A percentile compares a stretch with the other conserved stretches of the same genome.
phyloP scores from a whole-genome alignment of 495 filamentous ascomycete genomes.

The Penicillium bovifimosum region DNA sequence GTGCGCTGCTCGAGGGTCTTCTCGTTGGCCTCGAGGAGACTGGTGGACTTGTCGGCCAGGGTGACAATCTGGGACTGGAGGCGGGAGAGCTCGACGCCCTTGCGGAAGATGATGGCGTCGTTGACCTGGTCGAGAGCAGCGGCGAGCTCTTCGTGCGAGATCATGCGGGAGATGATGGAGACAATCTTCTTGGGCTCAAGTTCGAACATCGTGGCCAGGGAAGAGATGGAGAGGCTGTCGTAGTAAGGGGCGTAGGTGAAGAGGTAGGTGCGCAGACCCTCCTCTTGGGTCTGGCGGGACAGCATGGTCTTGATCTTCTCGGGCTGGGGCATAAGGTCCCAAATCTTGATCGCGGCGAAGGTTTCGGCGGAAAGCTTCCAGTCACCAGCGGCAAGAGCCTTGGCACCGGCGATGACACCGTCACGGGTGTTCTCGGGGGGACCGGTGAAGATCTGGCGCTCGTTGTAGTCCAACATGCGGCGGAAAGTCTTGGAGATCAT shows the following conservation, averaged over 20 bases:
- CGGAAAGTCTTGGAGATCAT: conserved; percentile 99
- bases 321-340: conserved; percentile 86
- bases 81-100: conserved; percentile 94
- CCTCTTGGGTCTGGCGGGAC: conserved; percentile 94
- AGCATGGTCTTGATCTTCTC: conserved; percentile 95
- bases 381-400: conserved; percentile 90
- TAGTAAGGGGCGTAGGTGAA: conserved; percentile 99
- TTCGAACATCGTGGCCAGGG: conserved; percentile 92
- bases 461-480: conserved; percentile 97
- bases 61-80: conserved; percentile 93
- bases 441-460: conserved; percentile 97
- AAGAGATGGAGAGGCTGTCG: conserved; percentile 83
- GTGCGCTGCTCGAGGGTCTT: conserved; percentile 94
- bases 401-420: conserved; percentile 97
- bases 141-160: conserved; percentile 94
- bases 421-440: conserved; percentile 98
- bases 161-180: conserved; percentile 98
- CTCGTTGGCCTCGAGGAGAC: conserved; percentile 94
- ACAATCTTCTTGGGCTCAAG: conserved; percentile 78
- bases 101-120: conserved; percentile 95
- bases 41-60: conserved; percentile 90
- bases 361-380: conserved; percentile 95
- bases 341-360: conserved; percentile 97
- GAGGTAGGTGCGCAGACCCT: conserved; percentile 95
- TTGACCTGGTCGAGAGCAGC: conserved; percentile 98